phyloP scores from a whole-genome alignment of 2,329 filamentous ascomycete genomes.

The Talaromyces marneffei region DNA sequence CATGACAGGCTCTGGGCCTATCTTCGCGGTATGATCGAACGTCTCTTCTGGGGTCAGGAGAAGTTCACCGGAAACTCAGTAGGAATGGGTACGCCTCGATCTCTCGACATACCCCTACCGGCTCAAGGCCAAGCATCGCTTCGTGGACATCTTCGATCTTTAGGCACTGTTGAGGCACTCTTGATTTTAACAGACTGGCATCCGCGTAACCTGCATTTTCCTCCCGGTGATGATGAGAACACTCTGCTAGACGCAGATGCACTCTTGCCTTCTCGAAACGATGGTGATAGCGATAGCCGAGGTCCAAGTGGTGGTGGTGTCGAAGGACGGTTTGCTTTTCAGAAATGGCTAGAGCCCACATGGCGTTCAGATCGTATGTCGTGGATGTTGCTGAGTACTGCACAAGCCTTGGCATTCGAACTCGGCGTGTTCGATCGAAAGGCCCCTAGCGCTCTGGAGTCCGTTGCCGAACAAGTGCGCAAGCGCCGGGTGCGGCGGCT shows the following conservation, averaged over 20 bases:
- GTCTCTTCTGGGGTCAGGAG: slow-evolving; percentile 92
- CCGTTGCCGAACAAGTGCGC: slow-evolving; percentile 60
- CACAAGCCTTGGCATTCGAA: slow-evolving; percentile 84
- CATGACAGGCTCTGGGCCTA: slow-evolving; percentile 96
- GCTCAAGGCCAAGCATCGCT: slow-evolving; percentile 44
- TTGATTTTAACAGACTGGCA: slow-evolving; percentile 97
- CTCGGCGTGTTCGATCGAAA: slow-evolving; percentile 92
- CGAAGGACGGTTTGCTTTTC: slow-evolving; percentile 72
- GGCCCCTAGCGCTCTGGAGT: slow-evolving; percentile 58
- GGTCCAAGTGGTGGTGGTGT: slow-evolving; percentile 52
- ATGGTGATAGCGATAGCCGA: slow-evolving; percentile 36
- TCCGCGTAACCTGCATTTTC: slow-evolving; percentile 88
- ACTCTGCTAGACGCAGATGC: slow-evolving; percentile 64
- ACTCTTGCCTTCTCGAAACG: slow-evolving; percentile 58
- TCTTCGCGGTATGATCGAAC: slow-evolving; percentile 88
- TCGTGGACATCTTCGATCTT: slow-evolving; percentile 74
- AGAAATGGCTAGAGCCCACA: slow-evolving; percentile 93
- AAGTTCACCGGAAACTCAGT: slow-evolving; percentile 72
- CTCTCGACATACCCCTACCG: slow-evolving; percentile 58
- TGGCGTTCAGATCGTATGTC: slow-evolving; percentile 95
- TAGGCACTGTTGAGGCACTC: slow-evolving; percentile 90
- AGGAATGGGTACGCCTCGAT: slow-evolving; percentile 59
- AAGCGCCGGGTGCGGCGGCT: slow-evolving; percentile 79
- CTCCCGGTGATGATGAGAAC: slow-evolving; percentile 62
- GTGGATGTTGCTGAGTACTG: slow-evolving; percentile 93